Evolutionary conservation across 2,329 filamentous ascomycete genomes (phyloP).

Genomic region (Pseudofabraea citricarpa): DNA sequence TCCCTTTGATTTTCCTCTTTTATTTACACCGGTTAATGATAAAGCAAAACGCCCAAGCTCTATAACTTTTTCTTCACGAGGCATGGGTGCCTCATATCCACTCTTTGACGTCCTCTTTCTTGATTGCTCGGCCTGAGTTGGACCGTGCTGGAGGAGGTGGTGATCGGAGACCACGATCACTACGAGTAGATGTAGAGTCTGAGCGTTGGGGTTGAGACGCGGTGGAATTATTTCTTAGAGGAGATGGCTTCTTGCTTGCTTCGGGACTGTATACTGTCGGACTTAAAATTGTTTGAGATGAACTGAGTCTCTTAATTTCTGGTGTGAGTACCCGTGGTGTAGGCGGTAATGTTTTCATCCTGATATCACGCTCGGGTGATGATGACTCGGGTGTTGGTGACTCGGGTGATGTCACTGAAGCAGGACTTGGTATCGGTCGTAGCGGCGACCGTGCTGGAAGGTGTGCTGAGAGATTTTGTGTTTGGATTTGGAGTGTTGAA

Average conservation of each 20-base stretch:
- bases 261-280: conserved; percentile 42
- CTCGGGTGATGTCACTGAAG: background rate
- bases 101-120: background rate
- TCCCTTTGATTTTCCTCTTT: too few relatives aligned
- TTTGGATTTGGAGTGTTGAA: conserved; percentile 8
- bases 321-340: conserved; percentile 11
- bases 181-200: background rate
- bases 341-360: conserved; percentile 16
- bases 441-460: conserved; percentile 4
- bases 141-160: background rate
- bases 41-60: too few relatives aligned
- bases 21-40: too few relatives aligned
- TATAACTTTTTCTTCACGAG: too few relatives aligned
- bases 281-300: conserved; percentile 31
- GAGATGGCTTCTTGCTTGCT: conserved; percentile 31
- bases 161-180: background rate
- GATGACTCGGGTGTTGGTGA: conserved; percentile 9
- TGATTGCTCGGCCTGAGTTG: background rate
- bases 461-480: background rate
- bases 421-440: conserved; percentile 5
- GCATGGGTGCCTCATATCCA: background rate
- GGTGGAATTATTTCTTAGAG: background rate
- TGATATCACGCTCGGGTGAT: conserved; percentile 3
- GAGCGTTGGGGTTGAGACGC: background rate
- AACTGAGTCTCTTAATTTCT: conserved; percentile 27